Evolutionary conservation across 1,284 basidiomycete genomes (phyloP).

Genomic region (Irpex sp.): DNA sequence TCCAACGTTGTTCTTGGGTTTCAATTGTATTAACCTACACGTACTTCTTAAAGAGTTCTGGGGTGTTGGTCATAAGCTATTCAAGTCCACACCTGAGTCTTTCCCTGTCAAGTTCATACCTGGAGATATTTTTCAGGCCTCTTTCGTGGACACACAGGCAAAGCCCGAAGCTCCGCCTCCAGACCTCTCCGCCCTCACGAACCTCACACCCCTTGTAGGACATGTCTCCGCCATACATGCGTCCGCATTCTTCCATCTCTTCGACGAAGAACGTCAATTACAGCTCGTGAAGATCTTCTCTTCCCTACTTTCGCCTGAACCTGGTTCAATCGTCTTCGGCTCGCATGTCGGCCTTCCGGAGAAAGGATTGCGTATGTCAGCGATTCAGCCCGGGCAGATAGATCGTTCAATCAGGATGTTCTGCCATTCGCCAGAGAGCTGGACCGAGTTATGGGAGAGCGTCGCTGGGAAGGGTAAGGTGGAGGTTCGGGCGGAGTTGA

Average conservation of each 20-base stretch:
- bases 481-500: conserved; percentile 24
- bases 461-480: conserved; percentile 35
- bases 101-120: conserved; percentile 41
- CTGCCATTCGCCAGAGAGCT: conserved; percentile 32
- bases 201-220: conserved; percentile 39
- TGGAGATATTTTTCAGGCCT: conserved; percentile 40
- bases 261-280: conserved; percentile 37
- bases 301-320: conserved; percentile 32
- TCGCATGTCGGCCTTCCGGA: conserved; percentile 20
- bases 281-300: conserved; percentile 35
- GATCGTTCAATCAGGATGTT: conserved; percentile 15
- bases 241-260: conserved; percentile 48
- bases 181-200: conserved; percentile 26
- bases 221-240: conserved; percentile 42
- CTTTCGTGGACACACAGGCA: conserved; percentile 21
- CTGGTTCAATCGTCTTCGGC: conserved; percentile 35
- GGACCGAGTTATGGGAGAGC: conserved; percentile 37
- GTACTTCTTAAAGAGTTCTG: conserved; percentile 31
- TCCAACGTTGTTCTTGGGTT: conserved; percentile 17
- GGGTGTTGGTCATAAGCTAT: conserved; percentile 30
- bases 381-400: conserved; percentile 21
- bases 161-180: not conserved
- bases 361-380: conserved; percentile 19
- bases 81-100: conserved; percentile 27
- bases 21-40: conserved; percentile 21